Percentiles rank a stretch among this genome's conserved stretches.
phyloP scores from a whole-genome alignment of 495 filamentous ascomycete genomes.

The Massariosphaeria phaeospora region DNA sequence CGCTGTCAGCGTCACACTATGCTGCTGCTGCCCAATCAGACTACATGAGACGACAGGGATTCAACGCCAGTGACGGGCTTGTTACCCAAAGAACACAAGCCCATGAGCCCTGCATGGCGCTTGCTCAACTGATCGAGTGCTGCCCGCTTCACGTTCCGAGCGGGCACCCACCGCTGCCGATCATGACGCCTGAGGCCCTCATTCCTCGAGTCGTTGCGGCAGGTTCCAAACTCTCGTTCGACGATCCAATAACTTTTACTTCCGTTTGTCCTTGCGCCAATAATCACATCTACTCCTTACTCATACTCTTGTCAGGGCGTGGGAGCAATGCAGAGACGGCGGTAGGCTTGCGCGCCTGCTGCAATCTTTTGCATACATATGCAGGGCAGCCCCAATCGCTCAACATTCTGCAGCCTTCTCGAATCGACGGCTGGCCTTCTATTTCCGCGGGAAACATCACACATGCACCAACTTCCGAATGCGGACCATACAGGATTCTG shows the following conservation, averaged over 20 bases:
- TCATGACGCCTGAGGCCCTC: slow-evolving; percentile 25
- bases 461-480: slow-evolving; percentile 3
- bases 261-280: neutral
- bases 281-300: neutral
- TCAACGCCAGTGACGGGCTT: neutral
- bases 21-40: slow-evolving; percentile 16
- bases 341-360: slow-evolving; percentile 1
- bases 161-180: neutral
- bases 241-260: neutral
- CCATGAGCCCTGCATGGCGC: neutral
- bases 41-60: neutral
- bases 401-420: slow-evolving; percentile 15
- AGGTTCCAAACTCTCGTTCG: neutral
- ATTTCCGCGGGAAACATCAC: neutral
- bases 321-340: neutral
- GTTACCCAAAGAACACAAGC: slow-evolving; percentile 1
- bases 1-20: neutral
- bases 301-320: neutral
- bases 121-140: neutral
- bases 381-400: slow-evolving; percentile 19
- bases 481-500: neutral
- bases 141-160: slow-evolving; percentile 4
- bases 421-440: neutral
- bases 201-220: neutral
- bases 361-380: neutral